Percentiles rank a stretch among this genome's conserved stretches.
phyloP scores from a whole-genome alignment of 1,284 basidiomycete genomes.

The Anthracocystis panici-leucophaei region DNA sequence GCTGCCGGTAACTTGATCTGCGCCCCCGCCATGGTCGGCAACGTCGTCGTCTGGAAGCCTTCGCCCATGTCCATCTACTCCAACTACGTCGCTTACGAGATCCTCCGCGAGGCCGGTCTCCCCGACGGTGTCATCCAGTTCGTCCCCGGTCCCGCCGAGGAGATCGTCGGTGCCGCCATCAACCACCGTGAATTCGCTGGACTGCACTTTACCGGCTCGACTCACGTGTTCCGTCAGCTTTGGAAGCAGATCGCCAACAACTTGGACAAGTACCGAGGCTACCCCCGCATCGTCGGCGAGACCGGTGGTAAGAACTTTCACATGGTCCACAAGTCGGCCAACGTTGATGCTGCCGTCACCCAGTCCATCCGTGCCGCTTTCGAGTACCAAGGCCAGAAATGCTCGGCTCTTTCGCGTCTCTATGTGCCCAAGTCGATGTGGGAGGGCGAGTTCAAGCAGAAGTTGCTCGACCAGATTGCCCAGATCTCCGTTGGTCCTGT shows the following conservation, averaged over 20 bases:
- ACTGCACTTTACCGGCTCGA: conserved; percentile 97
- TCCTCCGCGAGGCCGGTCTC: conserved; percentile 92
- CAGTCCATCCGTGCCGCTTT: conserved; percentile 91
- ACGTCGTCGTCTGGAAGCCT: conserved; percentile 97
- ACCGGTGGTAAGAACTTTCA: conserved; percentile 98
- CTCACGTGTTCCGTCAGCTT: conserved; percentile 85
- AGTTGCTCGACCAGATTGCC: conserved; percentile 79
- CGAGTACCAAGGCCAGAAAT: conserved; percentile 99
- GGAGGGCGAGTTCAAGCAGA: conserved; percentile 87
- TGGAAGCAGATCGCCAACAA: conserved; percentile 96
- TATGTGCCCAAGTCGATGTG: conserved; percentile 91
- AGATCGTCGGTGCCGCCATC: conserved; percentile 70
- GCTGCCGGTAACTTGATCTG: conserved; percentile 61
- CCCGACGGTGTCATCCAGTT: conserved; percentile 97
- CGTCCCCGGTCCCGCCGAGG: conserved; percentile 75
- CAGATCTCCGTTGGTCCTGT: conserved; percentile 87
- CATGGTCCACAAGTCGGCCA: conserved; percentile 87
- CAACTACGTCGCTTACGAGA: conserved; percentile 91
- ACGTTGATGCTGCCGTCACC: conserved; percentile 85
- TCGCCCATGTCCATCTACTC: conserved; percentile 94
- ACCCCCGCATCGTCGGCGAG: conserved; percentile 95
- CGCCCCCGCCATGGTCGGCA: conserved; percentile 92
- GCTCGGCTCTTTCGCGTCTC: conserved; percentile 89
- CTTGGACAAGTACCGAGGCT: conserved; percentile 77
- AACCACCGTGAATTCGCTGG: conserved; percentile 84